Evolutionary conservation across 805 yeast genomes (phyloP).

Genomic region (Zygotorulaspora florentina): DNA sequence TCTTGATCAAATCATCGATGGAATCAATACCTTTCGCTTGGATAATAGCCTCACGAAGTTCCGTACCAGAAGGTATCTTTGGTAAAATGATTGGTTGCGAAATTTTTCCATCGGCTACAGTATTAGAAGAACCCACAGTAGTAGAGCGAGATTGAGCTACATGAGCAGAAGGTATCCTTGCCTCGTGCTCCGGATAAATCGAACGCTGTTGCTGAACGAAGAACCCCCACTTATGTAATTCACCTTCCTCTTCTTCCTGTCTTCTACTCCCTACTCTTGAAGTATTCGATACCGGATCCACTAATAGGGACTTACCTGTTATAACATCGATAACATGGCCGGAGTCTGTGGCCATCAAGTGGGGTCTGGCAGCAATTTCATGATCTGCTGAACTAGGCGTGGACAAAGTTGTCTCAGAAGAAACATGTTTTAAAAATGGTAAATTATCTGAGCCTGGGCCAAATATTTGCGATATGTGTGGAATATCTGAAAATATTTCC

Average conservation of each 20-base stretch:
- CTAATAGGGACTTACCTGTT: conserved; percentile 68
- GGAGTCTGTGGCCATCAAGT: conserved; percentile 66
- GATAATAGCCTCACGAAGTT: conserved; percentile 51
- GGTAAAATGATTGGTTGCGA: conserved; percentile 26
- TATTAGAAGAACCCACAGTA: conserved; percentile 5
- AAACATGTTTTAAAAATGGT: conserved; percentile 20
- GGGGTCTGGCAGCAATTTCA: conserved; percentile 42
- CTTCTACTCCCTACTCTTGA: conserved; percentile 66
- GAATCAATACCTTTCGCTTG: conserved; percentile 72
- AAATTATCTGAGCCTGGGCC: conserved; percentile 5
- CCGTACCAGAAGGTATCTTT: conserved; percentile 45
- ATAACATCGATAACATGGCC: conserved; percentile 56
- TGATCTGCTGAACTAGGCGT: conserved; percentile 10
- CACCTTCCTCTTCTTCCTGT: conserved; percentile 91
- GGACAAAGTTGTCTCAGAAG: conserved; percentile 12
- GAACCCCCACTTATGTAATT: conserved; percentile 80
- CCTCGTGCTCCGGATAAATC: conserved; percentile 30
- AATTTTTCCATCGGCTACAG: conserved; percentile 5
- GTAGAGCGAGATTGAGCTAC: conserved; percentile 3
- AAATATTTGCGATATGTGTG: conserved; percentile 16
- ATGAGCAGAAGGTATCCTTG: conserved; percentile 3
- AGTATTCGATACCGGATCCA: conserved; percentile 60
- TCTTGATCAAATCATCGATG: conserved; percentile 61
- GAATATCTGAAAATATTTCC: conserved; percentile 34
- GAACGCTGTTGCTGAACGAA: conserved; percentile 62